These are phyloP conservation scores for Strobilomyces confusus DNA, from an alignment of 768 basidiomycete species.

Conservation along the genomic window DNA sequence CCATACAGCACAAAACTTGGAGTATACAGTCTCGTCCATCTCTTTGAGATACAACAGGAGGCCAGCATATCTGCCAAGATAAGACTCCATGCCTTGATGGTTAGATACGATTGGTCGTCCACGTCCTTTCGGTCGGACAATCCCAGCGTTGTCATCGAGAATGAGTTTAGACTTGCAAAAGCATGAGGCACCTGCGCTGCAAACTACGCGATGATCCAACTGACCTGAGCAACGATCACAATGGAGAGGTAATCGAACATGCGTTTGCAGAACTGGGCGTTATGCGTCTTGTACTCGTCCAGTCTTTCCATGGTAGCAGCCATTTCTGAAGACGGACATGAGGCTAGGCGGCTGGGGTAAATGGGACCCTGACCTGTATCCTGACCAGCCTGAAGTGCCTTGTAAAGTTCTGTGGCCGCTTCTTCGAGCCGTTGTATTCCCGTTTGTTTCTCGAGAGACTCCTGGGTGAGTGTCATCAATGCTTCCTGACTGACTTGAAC, in stretches of 20 bases:
- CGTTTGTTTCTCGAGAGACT: slow-evolving; percentile 75
- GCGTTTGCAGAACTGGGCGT: slow-evolving; percentile 90
- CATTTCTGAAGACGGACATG: slow-evolving; percentile 57
- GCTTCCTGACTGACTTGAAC: slow-evolving; percentile 85
- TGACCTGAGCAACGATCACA: slow-evolving; percentile 87
- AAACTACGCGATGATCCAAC: slow-evolving; percentile 11
- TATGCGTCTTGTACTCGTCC: slow-evolving; percentile 86
- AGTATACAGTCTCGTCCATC: slow-evolving; percentile 89
- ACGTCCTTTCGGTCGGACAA: slow-evolving; percentile 41
- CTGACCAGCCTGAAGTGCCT: slow-evolving; percentile 83
- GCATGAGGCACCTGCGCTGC: slow-evolving; percentile 4
- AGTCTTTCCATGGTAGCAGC: slow-evolving; percentile 95
- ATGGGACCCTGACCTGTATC: slow-evolving; percentile 62
- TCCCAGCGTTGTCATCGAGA: slow-evolving; percentile 57
- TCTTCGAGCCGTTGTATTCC: slow-evolving; percentile 79
- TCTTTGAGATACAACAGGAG: slow-evolving; percentile 91
- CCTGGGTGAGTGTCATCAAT: slow-evolving; percentile 76
- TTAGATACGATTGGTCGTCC: slow-evolving; percentile 46
- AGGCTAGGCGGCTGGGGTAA: neutral
- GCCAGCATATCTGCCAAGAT: slow-evolving; percentile 85
- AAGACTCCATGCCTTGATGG: slow-evolving; percentile 77
- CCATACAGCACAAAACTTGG: slow-evolving; percentile 84
- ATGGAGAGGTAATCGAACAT: slow-evolving; percentile 86
- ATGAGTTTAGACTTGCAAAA: slow-evolving; percentile 59
- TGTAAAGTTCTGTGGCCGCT: slow-evolving; percentile 87